phyloP scores from a whole-genome alignment of 1,284 basidiomycete genomes.

The Austroboletus niveus region DNA sequence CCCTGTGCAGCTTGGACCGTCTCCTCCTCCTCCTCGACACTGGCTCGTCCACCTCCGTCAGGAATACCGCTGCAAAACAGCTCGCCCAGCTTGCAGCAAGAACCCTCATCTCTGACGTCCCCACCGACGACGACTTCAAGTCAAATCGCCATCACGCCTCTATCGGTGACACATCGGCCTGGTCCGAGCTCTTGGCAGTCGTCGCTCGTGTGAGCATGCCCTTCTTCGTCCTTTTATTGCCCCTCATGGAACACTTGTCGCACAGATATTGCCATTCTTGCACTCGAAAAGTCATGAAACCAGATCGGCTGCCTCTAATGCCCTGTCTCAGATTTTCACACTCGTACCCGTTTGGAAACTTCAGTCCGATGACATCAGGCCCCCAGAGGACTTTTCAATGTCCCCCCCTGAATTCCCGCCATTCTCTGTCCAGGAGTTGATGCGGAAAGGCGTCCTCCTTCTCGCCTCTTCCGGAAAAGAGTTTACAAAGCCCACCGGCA shows the following conservation, averaged over 20 bases:
- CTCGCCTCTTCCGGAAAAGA: conserved; percentile 88
- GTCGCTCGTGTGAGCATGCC: conserved; percentile 63
- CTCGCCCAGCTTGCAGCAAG: conserved; percentile 86
- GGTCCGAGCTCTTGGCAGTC: conserved; percentile 81
- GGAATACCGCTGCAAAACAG: conserved; percentile 90
- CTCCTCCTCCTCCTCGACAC: conserved; percentile 89
- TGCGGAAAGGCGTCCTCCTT: conserved; percentile 73
- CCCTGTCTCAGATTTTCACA: conserved; percentile 83
- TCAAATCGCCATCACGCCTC: conserved; percentile 61
- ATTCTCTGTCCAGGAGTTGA: conserved; percentile 74
- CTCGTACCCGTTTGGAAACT: conserved; percentile 85
- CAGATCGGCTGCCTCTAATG: conserved; percentile 78
- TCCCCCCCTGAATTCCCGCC: conserved; percentile 58
- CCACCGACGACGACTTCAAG: conserved; percentile 74
- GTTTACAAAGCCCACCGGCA: conserved; percentile 68
- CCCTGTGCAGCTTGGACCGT: conserved; percentile 73
- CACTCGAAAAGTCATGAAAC: conserved; percentile 89
- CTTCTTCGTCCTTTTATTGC: not conserved
- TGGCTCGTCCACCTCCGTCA: conserved; percentile 82
- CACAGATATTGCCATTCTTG: conserved; percentile 80
- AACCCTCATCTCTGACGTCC: conserved; percentile 77
- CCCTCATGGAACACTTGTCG: not conserved
- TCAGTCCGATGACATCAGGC: conserved; percentile 18
- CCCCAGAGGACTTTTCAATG: conserved; percentile 26
- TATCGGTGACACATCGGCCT: conserved; percentile 64